Conservation (phyloP, 2,329 filamentous ascomycete species). For the Trichoderma sp. region DNA sequence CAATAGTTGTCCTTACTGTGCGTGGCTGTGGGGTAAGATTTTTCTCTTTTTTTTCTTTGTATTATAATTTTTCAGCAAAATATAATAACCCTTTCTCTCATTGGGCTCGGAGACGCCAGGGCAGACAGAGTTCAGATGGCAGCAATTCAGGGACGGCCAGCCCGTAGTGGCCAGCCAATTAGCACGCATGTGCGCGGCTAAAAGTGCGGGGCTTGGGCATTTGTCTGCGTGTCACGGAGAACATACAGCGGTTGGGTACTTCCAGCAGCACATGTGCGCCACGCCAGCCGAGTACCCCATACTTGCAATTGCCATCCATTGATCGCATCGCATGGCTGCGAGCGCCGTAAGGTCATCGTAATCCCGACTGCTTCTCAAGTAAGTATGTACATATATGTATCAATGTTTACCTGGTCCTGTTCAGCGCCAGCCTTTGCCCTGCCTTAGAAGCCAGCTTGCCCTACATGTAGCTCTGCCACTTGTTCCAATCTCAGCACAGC, state of each 20-base stretch:
- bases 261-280: background rate
- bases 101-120: background rate
- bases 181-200: background rate
- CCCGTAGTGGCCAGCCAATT: background rate
- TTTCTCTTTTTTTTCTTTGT: background rate
- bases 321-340: background rate
- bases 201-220: background rate
- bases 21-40: background rate
- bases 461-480: background rate
- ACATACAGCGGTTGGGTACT: background rate
- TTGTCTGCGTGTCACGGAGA: background rate
- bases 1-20: background rate
- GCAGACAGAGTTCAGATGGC: background rate
- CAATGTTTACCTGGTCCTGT: background rate
- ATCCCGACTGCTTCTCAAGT: background rate
- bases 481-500: background rate
- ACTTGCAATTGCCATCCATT: background rate
- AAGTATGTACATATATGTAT: background rate
- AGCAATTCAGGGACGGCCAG: background rate
- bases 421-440: background rate
- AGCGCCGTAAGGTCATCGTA: background rate
- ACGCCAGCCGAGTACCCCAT: background rate
- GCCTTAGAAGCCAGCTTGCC: background rate
- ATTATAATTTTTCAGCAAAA: background rate
- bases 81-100: background rate